phyloP scores from a whole-genome alignment of 2,329 filamentous ascomycete species.

The Beauveria rudraprayagi region DNA sequence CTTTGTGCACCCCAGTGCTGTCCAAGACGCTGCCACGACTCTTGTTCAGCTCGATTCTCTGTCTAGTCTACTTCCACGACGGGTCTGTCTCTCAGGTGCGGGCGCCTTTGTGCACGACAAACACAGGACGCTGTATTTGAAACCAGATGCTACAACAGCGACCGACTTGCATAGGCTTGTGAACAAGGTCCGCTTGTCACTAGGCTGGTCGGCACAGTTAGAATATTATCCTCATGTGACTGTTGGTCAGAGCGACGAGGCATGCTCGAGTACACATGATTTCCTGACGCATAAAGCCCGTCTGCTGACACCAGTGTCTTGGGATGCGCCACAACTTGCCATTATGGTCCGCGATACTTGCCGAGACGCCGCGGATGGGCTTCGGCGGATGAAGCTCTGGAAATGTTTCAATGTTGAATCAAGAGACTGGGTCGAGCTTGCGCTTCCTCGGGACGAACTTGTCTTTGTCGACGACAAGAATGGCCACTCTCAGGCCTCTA shows the following conservation, averaged over 20 bases:
- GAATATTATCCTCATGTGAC: constrained; percentile 45
- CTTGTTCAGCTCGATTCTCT: constrained; percentile 15
- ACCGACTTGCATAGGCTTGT: constrained; percentile 18
- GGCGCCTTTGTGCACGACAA: constrained; percentile 42
- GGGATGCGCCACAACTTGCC: constrained; percentile 39
- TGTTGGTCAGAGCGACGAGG: constrained; percentile 48
- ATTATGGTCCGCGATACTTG: constrained; percentile 43
- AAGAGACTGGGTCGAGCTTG: background rate
- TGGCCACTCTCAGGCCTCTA: background rate
- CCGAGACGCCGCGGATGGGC: constrained; percentile 20
- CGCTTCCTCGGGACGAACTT: background rate
- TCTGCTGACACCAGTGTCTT: constrained; percentile 39
- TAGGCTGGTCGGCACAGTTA: constrained; percentile 23
- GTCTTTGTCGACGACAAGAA: background rate
- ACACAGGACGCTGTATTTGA: constrained; percentile 42
- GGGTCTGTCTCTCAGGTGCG: constrained; percentile 14
- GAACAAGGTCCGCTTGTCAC: constrained; percentile 24
- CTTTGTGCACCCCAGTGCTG: constrained; percentile 43
- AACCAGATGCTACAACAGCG: constrained; percentile 15
- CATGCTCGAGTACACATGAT: constrained; percentile 34
- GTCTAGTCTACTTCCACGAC: background rate
- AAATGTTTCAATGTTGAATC: constrained; percentile 34
- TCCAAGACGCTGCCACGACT: constrained; percentile 34
- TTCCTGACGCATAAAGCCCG: constrained; percentile 45
- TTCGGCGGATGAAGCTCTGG: constrained; percentile 49